Evolutionary conservation across 2,329 filamentous ascomycete species (phyloP).

Genomic region (Acrodontium crateriforme): DNA sequence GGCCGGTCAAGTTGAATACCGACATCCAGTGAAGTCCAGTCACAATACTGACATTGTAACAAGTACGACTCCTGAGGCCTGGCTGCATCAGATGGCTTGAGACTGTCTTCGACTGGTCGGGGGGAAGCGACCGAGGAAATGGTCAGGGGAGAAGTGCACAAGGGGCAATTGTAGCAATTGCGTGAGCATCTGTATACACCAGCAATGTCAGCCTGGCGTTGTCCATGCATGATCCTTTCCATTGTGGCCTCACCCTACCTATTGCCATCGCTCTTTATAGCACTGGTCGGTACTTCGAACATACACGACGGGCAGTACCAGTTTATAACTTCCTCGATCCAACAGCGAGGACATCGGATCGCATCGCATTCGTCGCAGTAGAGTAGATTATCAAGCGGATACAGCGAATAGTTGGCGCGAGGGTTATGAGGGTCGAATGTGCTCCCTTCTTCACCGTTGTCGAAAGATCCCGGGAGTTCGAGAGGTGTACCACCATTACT

Average conservation of each 20-base stretch:
- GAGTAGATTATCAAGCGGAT: slow-evolving; percentile 81
- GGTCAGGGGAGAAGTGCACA: slow-evolving; percentile 68
- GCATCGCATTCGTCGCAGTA: slow-evolving; percentile 98
- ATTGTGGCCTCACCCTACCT: slow-evolving; percentile 41
- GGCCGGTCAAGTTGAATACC: slow-evolving; percentile 77
- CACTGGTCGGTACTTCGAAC: slow-evolving; percentile 90
- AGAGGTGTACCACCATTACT: too few species aligned
- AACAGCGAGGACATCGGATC: slow-evolving; percentile 84
- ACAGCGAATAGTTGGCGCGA: slow-evolving; percentile 81
- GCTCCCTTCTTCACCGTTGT: slow-evolving; percentile 15
- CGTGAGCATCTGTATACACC: slow-evolving; percentile 45
- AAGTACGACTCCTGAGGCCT: slow-evolving; percentile 40
- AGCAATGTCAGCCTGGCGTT: slow-evolving; percentile 2
- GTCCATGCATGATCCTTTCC: background rate
- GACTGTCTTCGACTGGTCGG: slow-evolving; percentile 9
- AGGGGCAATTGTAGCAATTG: slow-evolving; percentile 89
- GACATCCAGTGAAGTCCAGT: slow-evolving; percentile 83
- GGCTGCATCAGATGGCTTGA: slow-evolving; percentile 8
- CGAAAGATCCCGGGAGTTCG: slow-evolving; percentile 23
- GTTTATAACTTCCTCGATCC: slow-evolving; percentile 82
- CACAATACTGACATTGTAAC: slow-evolving; percentile 77
- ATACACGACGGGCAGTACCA: slow-evolving; percentile 93
- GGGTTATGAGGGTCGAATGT: slow-evolving; percentile 78
- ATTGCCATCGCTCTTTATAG: slow-evolving; percentile 84
- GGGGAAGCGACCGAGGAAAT: slow-evolving; percentile 55